A percentile compares a stretch with the other conserved stretches of the same genome.
phyloP scores from a whole-genome alignment of 2,329 filamentous ascomycete species.

The Colletotrichum costaricense region DNA sequence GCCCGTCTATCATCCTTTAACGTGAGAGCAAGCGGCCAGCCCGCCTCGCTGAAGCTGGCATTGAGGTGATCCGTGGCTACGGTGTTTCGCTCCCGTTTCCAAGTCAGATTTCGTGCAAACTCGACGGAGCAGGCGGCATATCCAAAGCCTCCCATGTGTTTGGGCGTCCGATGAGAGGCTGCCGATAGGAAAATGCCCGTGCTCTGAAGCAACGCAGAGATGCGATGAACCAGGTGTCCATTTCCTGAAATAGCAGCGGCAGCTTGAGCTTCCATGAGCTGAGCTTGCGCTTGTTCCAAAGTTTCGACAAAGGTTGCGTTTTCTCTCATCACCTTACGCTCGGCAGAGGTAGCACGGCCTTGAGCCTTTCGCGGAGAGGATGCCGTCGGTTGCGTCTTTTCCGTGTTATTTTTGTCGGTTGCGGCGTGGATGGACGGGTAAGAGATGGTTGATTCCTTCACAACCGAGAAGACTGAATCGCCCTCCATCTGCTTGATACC shows the following conservation, averaged over 20 bases:
- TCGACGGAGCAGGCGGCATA: conserved; percentile 75
- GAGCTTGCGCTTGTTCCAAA: conserved; percentile 73
- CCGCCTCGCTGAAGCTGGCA: conserved; percentile 49
- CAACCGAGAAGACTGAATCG: conserved; percentile 87
- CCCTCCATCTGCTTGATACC: conserved; percentile 78
- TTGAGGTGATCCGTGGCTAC: conserved; percentile 37
- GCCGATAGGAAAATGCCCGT: conserved; percentile 75
- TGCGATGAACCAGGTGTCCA: conserved; percentile 70
- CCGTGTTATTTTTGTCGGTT: conserved; percentile 52
- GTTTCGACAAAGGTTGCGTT: conserved; percentile 63
- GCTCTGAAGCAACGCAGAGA: conserved; percentile 73
- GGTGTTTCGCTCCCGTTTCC: conserved; percentile 71
- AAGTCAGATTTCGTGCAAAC: conserved; percentile 75
- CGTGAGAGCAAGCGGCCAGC: conserved; percentile 38
- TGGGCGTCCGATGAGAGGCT: conserved; percentile 60
- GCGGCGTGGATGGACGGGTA: conserved; percentile 74
- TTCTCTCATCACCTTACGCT: conserved; percentile 43
- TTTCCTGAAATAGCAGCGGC: conserved; percentile 65
- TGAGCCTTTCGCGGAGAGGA: conserved; percentile 50
- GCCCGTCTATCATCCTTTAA: conserved; percentile 46
- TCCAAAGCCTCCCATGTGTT: conserved; percentile 60
- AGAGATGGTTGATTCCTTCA: conserved; percentile 93
- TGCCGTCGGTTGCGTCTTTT: conserved; percentile 46
- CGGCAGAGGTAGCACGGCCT: conserved; percentile 19
- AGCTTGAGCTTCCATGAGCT: conserved; percentile 72